Evolutionary conservation across 2,329 filamentous ascomycete species (phyloP).

Genomic region (Samsoniella hepiali): DNA sequence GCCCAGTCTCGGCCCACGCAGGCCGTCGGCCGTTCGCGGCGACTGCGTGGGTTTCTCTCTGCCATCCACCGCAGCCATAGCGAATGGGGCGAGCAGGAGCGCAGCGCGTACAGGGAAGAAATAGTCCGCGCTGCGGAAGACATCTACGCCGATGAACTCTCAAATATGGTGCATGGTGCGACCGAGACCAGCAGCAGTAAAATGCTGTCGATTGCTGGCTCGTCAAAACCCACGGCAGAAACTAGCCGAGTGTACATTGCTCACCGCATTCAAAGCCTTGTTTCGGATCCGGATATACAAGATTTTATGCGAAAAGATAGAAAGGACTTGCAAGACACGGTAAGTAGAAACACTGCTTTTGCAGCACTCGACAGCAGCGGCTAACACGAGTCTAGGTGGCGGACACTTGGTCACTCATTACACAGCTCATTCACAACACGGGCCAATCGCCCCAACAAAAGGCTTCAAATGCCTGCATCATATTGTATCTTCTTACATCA

Average conservation of each 20-base stretch:
- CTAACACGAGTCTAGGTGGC: conserved; percentile 2
- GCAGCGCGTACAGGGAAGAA: conserved; percentile 17
- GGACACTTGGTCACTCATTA: conserved; percentile 13
- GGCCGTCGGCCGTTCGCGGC: conserved; percentile 6
- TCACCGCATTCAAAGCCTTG: conserved; percentile 4
- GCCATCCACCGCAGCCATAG: conserved; percentile 13
- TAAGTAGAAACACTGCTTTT: neutral
- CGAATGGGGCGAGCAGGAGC: conserved; percentile 17
- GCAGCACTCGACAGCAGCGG: no score
- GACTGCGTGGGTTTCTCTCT: conserved; percentile 11
- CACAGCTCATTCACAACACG: conserved; percentile 10
- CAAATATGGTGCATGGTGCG: conserved; percentile 1
- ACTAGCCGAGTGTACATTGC: conserved; percentile 14
- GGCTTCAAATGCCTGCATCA: conserved; percentile 11
- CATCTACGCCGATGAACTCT: conserved; percentile 12
- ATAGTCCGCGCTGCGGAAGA: conserved; percentile 16
- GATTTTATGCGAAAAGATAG: conserved; percentile 15
- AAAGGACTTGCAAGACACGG: conserved; percentile 14
- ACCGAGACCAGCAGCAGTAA: neutral
- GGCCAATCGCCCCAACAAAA: conserved; percentile 15
- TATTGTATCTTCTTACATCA: conserved; percentile 12
- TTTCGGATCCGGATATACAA: conserved; percentile 6
- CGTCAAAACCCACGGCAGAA: conserved; percentile 6
- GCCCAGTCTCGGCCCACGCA: neutral
- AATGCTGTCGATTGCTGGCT: conserved; percentile 2